phyloP scores from a whole-genome alignment of 768 basidiomycete genomes.

The Russula ochroleuca region DNA sequence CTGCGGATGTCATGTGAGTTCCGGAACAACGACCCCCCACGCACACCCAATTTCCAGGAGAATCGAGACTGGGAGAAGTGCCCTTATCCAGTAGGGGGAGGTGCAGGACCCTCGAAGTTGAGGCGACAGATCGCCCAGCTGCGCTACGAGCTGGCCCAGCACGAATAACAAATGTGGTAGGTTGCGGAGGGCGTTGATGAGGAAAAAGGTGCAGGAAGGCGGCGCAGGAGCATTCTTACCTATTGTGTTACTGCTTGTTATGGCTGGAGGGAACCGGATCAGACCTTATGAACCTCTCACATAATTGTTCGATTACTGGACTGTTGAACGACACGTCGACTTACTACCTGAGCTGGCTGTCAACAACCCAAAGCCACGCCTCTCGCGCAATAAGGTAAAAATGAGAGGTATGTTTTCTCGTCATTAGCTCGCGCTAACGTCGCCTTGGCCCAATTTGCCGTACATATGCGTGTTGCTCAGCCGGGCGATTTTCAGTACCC shows the following conservation, averaged over 20 bases:
- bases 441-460: constrained; percentile 21
- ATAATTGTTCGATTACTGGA: background rate
- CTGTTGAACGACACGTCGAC: constrained; percentile 1
- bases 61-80: background rate
- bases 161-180: constrained; percentile 4
- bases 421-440: constrained; percentile 18
- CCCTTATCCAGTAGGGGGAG: background rate
- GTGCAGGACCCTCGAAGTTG: background rate
- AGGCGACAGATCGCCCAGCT: constrained; percentile 2
- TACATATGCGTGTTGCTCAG: constrained; percentile 17
- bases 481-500: constrained; percentile 3
- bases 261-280: constrained; percentile 5
- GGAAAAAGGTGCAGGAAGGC: background rate
- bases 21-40: background rate
- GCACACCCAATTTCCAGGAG: background rate
- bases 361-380: background rate
- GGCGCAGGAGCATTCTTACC: background rate
- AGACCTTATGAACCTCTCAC: background rate
- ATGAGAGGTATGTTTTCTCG: constrained; percentile 18
- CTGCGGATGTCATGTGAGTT: background rate
- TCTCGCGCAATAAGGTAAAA: constrained; percentile 11
- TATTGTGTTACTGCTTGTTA: constrained; percentile 14
- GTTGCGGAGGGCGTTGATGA: background rate
- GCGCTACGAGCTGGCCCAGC: background rate
- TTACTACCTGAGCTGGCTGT: constrained; percentile 13